Evolutionary conservation across 805 yeast genomes (phyloP).

Genomic region (Suhomyces emberorum): DNA sequence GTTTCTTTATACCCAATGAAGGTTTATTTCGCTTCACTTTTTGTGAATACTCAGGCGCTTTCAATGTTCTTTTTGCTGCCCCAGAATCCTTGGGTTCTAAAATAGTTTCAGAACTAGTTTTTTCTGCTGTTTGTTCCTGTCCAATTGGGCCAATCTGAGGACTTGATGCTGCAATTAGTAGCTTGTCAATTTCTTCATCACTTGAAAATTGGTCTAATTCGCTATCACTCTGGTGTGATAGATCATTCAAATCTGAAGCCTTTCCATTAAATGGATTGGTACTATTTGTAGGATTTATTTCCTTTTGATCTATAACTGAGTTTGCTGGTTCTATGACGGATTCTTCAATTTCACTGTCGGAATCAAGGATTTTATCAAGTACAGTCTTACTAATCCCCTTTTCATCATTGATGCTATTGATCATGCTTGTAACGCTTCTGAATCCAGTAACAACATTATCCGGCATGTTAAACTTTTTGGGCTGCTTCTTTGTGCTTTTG

Average conservation of each 20-base stretch:
- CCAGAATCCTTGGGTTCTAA: neutral
- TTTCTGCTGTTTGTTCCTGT: neutral
- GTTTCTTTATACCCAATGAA: slow-evolving; percentile 17
- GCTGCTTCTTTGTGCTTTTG: slow-evolving; percentile 12
- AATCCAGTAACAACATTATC: slow-evolving; percentile 68
- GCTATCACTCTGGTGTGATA: too few relatives aligned
- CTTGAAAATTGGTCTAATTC: too few relatives aligned
- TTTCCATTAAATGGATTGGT: too few relatives aligned
- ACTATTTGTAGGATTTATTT: too few relatives aligned
- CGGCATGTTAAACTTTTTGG: slow-evolving; percentile 67
- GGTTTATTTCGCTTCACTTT: slow-evolving; percentile 1
- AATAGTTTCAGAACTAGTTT: too few relatives aligned
- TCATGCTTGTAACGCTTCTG: slow-evolving; percentile 47
- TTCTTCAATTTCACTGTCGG: slow-evolving; percentile 13
- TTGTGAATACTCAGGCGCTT: neutral
- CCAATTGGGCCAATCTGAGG: too few relatives aligned
- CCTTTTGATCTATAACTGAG: too few relatives aligned
- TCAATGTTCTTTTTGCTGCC: neutral
- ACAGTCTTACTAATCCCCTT: slow-evolving; percentile 5
- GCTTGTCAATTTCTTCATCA: slow-evolving; percentile 3
- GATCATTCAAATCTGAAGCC: too few relatives aligned
- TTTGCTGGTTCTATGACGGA: too few relatives aligned
- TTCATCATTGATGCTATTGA: slow-evolving; percentile 16
- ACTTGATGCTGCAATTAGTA: neutral
- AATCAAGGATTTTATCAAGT: slow-evolving; percentile 15